Evolutionary conservation across 2,329 filamentous ascomycete species (phyloP).

Genomic region (Penicillium nordicum): DNA sequence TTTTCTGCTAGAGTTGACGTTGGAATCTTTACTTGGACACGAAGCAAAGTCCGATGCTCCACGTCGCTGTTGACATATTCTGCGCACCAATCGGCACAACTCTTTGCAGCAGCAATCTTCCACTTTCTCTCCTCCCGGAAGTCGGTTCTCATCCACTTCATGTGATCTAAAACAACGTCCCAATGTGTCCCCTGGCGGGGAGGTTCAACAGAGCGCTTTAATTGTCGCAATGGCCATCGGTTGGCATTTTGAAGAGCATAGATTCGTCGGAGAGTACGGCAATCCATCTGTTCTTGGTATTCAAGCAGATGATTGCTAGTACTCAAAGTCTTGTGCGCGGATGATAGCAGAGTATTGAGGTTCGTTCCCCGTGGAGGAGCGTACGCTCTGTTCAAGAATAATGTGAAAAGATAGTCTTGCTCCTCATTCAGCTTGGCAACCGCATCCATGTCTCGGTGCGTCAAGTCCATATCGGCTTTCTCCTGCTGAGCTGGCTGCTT

Average conservation of each 20-base stretch:
- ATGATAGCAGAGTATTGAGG: constrained; percentile 69
- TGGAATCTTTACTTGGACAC: constrained; percentile 54
- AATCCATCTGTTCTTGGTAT: constrained; percentile 81
- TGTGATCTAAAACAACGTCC: constrained; percentile 83
- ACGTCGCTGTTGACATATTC: constrained; percentile 69
- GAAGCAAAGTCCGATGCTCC: constrained; percentile 64
- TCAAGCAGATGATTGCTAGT: constrained; percentile 81
- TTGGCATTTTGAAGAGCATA: constrained; percentile 88
- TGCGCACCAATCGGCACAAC: constrained; percentile 76
- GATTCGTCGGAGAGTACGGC: constrained; percentile 77
- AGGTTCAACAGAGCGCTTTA: constrained; percentile 80
- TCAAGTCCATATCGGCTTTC: constrained; percentile 41
- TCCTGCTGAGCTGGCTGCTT: constrained; percentile 58
- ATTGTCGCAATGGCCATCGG: constrained; percentile 87
- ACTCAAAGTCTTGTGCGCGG: constrained; percentile 84
- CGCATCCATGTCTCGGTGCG: constrained; percentile 47
- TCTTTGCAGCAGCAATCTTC: constrained; percentile 79
- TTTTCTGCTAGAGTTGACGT: constrained; percentile 25
- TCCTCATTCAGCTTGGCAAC: constrained; percentile 45
- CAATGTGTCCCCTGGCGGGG: constrained; percentile 72
- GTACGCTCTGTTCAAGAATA: constrained; percentile 60
- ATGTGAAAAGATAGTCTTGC: constrained; percentile 60
- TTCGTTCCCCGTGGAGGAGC: constrained; percentile 52
- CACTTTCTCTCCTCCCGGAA: constrained; percentile 92
- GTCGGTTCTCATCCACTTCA: constrained; percentile 98